A percentile compares a stretch with the other conserved stretches of the same genome.
Evolutionary conservation across 176 grass and related monocot species (phyloP).

Genomic region (Rhynchospora pubera): DNA sequence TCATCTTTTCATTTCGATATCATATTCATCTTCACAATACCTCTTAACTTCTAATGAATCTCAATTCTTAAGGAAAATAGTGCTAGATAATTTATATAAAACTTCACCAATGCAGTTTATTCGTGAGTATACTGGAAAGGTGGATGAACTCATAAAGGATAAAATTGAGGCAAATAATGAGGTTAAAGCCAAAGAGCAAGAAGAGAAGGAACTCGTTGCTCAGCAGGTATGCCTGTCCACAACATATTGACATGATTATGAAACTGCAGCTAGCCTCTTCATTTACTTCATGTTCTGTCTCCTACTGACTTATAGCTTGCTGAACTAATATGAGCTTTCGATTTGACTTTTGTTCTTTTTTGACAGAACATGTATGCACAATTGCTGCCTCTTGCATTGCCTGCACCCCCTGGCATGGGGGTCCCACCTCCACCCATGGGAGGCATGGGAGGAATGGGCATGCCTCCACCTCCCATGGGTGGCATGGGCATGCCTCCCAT

Average conservation of each 20-base stretch:
- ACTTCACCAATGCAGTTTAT: slow-evolving; percentile 47
- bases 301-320: background rate
- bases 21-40: background rate
- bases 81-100: background rate
- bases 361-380: slow-evolving; percentile 92
- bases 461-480: slow-evolving; percentile 30
- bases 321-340: background rate
- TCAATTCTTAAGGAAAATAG: background rate
- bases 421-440: slow-evolving; percentile 24
- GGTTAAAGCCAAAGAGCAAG: slow-evolving; percentile 73
- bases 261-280: background rate
- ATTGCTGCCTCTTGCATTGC: slow-evolving; percentile 78
- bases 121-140: slow-evolving; percentile 82
- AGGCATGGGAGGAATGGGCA: slow-evolving; percentile 16
- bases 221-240: slow-evolving; percentile 50
- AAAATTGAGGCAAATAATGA: slow-evolving; percentile 74
- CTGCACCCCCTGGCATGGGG: slow-evolving; percentile 80
- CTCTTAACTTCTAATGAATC: background rate
- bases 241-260: slow-evolving; percentile 6
- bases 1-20: background rate
- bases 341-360: slow-evolving; percentile 9
- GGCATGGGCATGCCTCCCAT: slow-evolving; percentile 60
- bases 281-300: background rate
- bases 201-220: slow-evolving; percentile 74
- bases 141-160: slow-evolving; percentile 78